Percentiles rank a stretch among this genome's conserved stretches.
Conservation (phyloP, 306 rosid species). For the Sophora flavescens region DNA sequence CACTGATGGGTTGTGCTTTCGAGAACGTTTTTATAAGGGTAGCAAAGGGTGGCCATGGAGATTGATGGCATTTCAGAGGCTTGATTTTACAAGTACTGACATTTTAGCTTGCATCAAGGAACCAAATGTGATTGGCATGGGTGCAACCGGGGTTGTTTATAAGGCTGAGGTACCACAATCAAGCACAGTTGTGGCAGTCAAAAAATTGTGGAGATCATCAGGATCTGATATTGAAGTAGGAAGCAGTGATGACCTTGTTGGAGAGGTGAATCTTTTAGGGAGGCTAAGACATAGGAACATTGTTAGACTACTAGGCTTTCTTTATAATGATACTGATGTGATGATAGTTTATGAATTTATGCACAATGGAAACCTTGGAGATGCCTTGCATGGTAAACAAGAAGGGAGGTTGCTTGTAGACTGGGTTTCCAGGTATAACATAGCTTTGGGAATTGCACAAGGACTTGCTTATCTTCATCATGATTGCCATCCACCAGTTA, state of each 20-base stretch:
- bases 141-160: conserved; percentile 81
- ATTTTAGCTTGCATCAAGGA: conserved; percentile 85
- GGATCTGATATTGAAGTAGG: conserved; percentile 75
- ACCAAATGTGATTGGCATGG: conserved; percentile 86
- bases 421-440: conserved; percentile 88
- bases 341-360: conserved; percentile 88
- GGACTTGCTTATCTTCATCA: conserved; percentile 97
- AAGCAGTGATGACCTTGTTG: conserved; percentile 77
- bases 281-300: conserved; percentile 92
- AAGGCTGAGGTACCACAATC: conserved; percentile 81
- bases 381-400: conserved; percentile 85
- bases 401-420: conserved; percentile 77
- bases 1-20: conserved; percentile 70
- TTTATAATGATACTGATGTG: conserved; percentile 74
- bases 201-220: conserved; percentile 86
- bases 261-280: conserved; percentile 92
- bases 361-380: conserved; percentile 87
- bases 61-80: conserved; percentile 93
- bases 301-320: conserved; percentile 81
- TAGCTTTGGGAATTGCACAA: conserved; percentile 86
- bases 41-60: conserved; percentile 96
- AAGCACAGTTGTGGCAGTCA: conserved; percentile 77
- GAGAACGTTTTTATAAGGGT: conserved; percentile 64
- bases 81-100: conserved; percentile 75
- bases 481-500: conserved; percentile 90